A percentile compares a stretch with the other conserved stretches of the same genome.
phyloP scores from a whole-genome alignment of 805 yeast genomes.

The Schwanniomyces occidentalis region DNA sequence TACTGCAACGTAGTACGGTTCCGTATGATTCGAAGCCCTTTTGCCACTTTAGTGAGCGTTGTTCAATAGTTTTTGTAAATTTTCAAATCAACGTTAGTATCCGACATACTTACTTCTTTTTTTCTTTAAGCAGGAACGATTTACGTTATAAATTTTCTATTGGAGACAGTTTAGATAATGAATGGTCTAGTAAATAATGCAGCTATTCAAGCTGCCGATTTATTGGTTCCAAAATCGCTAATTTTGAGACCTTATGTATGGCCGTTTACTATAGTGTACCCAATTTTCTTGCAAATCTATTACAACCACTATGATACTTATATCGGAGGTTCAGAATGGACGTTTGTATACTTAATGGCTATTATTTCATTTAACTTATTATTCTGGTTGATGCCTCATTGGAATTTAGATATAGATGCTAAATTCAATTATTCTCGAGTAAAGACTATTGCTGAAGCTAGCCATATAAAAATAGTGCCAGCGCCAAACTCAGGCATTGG shows the following conservation, averaged over 20 bases:
- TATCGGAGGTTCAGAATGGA: conserved; percentile 93
- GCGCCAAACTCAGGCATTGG: conserved; percentile 85
- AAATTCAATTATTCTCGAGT: conserved; percentile 66
- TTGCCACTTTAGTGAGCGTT: no score
- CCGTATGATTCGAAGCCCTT: no score
- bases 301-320: conserved; percentile 70
- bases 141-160: no score
- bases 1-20: no score
- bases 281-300: conserved; percentile 68
- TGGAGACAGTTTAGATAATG: no score
- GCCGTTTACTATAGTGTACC: conserved; percentile 81
- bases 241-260: conserved; percentile 72
- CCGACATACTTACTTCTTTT: background rate
- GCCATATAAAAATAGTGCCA: conserved; percentile 74
- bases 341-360: conserved; percentile 80
- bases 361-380: conserved; percentile 71
- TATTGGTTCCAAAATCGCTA: conserved; percentile 67
- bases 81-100: no score
- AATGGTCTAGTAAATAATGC: conserved; percentile 63
- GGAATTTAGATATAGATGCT: conserved; percentile 77
- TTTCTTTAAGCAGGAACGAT: no score
- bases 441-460: conserved; percentile 57
- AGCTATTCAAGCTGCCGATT: conserved; percentile 67
- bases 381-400: conserved; percentile 87
- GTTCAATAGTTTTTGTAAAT: no score